Evolutionary conservation across 2,329 filamentous ascomycete genomes (phyloP), one percentile per base, ranked within the genome.

Genomic region (Aaosphaeria pasadenensis): DNA sequence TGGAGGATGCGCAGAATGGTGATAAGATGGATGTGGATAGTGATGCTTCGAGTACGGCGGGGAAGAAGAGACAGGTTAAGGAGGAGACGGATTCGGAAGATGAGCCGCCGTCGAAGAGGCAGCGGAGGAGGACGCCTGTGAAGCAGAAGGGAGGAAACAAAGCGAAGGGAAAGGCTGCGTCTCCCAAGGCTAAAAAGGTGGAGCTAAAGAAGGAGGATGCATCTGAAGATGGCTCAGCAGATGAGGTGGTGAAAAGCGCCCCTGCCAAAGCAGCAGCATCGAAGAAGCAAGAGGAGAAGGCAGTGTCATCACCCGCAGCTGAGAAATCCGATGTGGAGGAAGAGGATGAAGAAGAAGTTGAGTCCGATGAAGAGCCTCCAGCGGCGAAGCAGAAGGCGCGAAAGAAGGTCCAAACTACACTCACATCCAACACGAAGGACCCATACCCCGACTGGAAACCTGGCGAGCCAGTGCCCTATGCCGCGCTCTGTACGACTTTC

Each of bases 381-480:
- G 84, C 86, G 56, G 71, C 85, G 42, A 83, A 84, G 43, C 85
- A 83, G 39, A 91, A 95, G 70, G 85, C 84, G 42, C 84, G 89
- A 40, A 83, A 92, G 69, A 89, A 89, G 68, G 82, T 92, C 7
- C 91, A 96, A 67, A 83, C 83, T 6, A 88, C 86, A 42, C 74
- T 96, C 49, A 85, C 85, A 63, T 76, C 81, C 13, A 82, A 79
- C 44, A 77, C 72, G 36, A 87, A 90, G 56, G 88, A 95, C 61
- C 85, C 88, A n/a, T 97, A 92, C 70, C 91, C 91, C 1, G 92
- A 99, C 71, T 99, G 94, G 94, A 88, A 90, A 67, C 76, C 87
- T 42, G 91, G 91, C 42, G 82, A 88, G 42, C 89, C 92, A 7
- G 91, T 96, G 1, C 94, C 94, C 1, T 99, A 97, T 62, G 92